A percentile compares a stretch with the other conserved stretches of the same genome.
phyloP scores from a whole-genome alignment of 805 yeast species.

The Lachancea sp. region DNA sequence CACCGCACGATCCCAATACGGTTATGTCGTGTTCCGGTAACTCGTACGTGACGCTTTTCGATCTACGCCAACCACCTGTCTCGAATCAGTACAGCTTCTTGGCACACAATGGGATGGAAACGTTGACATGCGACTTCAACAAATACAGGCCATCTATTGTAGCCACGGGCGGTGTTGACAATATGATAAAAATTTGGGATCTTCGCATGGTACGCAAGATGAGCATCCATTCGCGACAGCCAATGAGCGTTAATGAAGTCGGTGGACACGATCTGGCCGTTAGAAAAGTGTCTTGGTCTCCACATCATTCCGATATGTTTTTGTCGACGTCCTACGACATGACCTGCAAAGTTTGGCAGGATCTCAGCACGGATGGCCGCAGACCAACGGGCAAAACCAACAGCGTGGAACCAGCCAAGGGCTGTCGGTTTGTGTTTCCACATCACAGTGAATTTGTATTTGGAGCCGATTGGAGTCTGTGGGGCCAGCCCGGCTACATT shows the following conservation, averaged over 20 bases:
- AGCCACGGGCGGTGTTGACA: slow-evolving; percentile 92
- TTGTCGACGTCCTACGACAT: slow-evolving; percentile 84
- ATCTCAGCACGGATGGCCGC: slow-evolving; percentile 54
- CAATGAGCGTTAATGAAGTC: slow-evolving; percentile 72
- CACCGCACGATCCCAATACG: slow-evolving; percentile 75
- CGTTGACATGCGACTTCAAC: slow-evolving; percentile 81
- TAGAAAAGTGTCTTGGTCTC: slow-evolving; percentile 79
- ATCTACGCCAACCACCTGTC: slow-evolving; percentile 61
- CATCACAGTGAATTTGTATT: slow-evolving; percentile 82
- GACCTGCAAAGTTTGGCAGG: slow-evolving; percentile 85
- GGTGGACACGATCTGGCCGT: slow-evolving; percentile 88
- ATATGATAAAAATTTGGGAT: slow-evolving; percentile 81
- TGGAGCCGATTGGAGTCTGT: slow-evolving; percentile 91
- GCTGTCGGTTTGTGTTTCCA: slow-evolving; percentile 53
- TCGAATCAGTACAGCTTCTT: slow-evolving; percentile 49
- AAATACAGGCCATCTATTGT: slow-evolving; percentile 74
- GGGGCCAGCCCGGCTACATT: slow-evolving; percentile 96
- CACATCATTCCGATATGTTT: slow-evolving; percentile 67
- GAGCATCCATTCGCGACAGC: slow-evolving; percentile 34
- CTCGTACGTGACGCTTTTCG: slow-evolving; percentile 76
- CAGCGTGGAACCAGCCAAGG: slow-evolving; percentile 41
- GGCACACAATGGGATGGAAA: slow-evolving; percentile 77
- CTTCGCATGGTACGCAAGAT: slow-evolving; percentile 55
- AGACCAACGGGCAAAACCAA: slow-evolving; percentile 40
- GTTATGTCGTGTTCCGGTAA: slow-evolving; percentile 66